Base-by-base conservation (phyloP, 108 stramenopile species). In the Craspedostauros australis region DNA sequence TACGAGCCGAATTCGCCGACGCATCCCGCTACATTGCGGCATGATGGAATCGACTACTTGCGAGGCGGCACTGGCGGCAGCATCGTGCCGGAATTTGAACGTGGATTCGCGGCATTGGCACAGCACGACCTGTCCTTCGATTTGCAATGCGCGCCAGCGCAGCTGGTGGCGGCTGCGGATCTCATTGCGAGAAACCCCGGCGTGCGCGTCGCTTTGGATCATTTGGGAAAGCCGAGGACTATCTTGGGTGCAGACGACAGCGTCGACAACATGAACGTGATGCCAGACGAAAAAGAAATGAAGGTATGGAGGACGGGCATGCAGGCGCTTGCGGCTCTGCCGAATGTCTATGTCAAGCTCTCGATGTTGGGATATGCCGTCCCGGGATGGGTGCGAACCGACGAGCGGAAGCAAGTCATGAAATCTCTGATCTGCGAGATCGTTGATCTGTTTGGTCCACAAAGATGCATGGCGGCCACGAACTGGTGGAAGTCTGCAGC, bases 101-200 rank as follows among this genome's bases (percentile, higher is more conserved):
- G 62, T 9, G 87, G 87, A 3, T 80, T 82, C 52, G 71, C 60
- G 18, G 21, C 57, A 12, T 66, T 89, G 60, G 79, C 57, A 31
- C 55, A 58, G 28, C 49, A 73, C 51, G 51, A 60, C 24, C 46
- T 83, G 20, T 69, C 74, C 0, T 89, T 85, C 54, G 83, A 89
- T 73, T 62, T 89, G 37, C 87, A 89, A 63, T 89, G 87, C 48
- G 80, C 83, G 19, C 87, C 87, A 5, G 74, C 55, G 8, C 87
- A 89, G 50, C 50, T 89, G 21, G 54, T 62, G 1, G 70, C 67
- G 24, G 87, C 87, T n/a, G 73, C 83, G 20, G 19, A 50, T 26
- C 40, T 89, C 21, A 64, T 57, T 55, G 53, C 53, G 21, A 58
- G 49, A 31, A 49, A 83, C 57, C 87, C 87, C 2, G 52, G 66